These are phyloP conservation scores for Porpolomopsis calyptriformis DNA, from an alignment of 768 basidiomycete genomes.

Conservation along the genomic window DNA sequence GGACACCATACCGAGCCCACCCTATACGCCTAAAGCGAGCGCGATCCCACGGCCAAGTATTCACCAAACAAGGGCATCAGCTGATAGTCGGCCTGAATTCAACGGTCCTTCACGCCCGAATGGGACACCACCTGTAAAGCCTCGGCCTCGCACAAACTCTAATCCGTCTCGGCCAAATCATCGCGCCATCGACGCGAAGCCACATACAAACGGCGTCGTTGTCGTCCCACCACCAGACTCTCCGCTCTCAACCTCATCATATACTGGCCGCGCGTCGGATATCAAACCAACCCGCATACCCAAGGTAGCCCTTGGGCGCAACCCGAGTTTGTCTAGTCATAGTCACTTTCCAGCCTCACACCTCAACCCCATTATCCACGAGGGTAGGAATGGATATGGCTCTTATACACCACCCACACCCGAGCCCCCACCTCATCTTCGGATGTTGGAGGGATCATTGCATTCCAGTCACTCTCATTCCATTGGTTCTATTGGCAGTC, in stretches of 20 bases:
- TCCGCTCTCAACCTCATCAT: slow-evolving; percentile 33
- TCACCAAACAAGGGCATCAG: slow-evolving; percentile 4
- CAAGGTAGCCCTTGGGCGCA: slow-evolving; percentile 21
- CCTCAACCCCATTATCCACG: slow-evolving; percentile 5
- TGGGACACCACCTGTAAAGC: slow-evolving; percentile 21
- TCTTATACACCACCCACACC: slow-evolving; percentile 10
- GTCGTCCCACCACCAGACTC: slow-evolving; percentile 19
- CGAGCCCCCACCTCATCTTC: slow-evolving; percentile 17
- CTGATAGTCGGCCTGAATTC: not conserved
- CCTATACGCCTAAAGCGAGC: slow-evolving; percentile 3
- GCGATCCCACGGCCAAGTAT: slow-evolving; percentile 8
- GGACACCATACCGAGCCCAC: slow-evolving; percentile 9
- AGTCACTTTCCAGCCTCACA: slow-evolving; percentile 6
- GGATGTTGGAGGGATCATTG: slow-evolving; percentile 19
- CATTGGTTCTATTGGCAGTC: slow-evolving; percentile 25
- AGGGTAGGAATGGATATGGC: slow-evolving; percentile 10
- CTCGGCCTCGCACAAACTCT: slow-evolving; percentile 55
- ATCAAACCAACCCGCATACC: slow-evolving; percentile 44
- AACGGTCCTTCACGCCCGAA: slow-evolving; percentile 20
- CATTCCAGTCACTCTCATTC: slow-evolving; percentile 19
- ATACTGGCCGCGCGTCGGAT: slow-evolving; percentile 22
- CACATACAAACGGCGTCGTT: slow-evolving; percentile 13
- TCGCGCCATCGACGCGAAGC: slow-evolving; percentile 5
- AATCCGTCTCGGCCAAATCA: slow-evolving; percentile 42
- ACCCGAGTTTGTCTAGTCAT: slow-evolving; percentile 15